Base-by-base conservation (phyloP, 1,284 basidiomycete genomes). In the Gymnopus androsaceus region DNA sequence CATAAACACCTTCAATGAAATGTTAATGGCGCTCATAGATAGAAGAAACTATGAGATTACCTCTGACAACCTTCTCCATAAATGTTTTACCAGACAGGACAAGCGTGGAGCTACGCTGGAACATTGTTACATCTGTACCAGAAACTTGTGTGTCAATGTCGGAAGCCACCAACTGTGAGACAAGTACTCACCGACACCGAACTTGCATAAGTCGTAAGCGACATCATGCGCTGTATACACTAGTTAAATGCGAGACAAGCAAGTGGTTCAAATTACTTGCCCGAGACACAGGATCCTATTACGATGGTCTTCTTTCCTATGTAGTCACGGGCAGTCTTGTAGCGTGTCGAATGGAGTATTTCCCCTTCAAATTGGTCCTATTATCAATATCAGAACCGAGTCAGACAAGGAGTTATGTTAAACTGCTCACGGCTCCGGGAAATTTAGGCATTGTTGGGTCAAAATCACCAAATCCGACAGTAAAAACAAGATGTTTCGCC, bases 281-380 rank as follows among this genome's bases (percentile, higher is more conserved):
- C 83, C 3, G 83, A 83, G n/a, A 81, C 87, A 59, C 83, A 82
- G 14, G 84, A 76, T 1, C 86, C 86, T 21, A 88, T 70, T 0
- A 88, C 78, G 9, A 81, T 77, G 1, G 85, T 84, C 58, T 81
- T 83, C 70, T 87, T 86, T 19, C 82, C 83, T 5, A 54, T 57
- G 66, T 82, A 81, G 53, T 83, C 79, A 3, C 64, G 65, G 0
- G 82, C 84, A 11, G 66, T 72, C 23, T 74, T 75, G 64, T 85
- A 79, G 51, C 75, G 59, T 19, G 65, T 72, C 3, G 86, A 87
- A 66, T 88, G 86, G 9, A 84, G 63, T 5, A 82, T 72, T 51
- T 75, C 69, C 14, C 87, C 87, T 37, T 75, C 75, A 72, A 85
- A 88, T 3, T 64, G 64, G 8, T 79, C 75, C 77, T 85, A 58